Base-by-base conservation (phyloP, 2,329 filamentous ascomycete species). In the Chrysoporthe puriensis region DNA sequence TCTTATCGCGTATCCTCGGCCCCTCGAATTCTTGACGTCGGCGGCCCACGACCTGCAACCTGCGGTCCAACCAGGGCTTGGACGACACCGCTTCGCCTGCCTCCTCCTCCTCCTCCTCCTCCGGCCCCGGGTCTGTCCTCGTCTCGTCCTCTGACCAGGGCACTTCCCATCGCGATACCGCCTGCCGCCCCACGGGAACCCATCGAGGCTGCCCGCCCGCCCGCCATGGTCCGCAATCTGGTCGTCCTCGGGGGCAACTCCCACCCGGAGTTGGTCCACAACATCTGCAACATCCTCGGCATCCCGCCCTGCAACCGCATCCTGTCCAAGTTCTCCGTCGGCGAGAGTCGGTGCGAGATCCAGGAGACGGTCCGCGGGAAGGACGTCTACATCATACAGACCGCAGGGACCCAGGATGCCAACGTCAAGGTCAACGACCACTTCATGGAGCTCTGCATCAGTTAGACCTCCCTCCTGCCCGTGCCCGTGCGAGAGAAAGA, bases 301-400 rank as follows among this genome's bases (percentile, higher is more conserved):
- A 89, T 98, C 66, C 92, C 93, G 26, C 84, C 88, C 26, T 93
- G 93, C 74, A 91, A 95, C 76, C 91, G 94, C 73, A 89, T 94
- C 70, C 88, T 97, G 63, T 88, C 86, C 76, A 97, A 97, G 82
- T 98, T 98, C 83, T 92, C 93, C 26, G 94, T 95, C 62, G 95
- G 95, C 72, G 95, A 98, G 83, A 97, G 92, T 74, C 90, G 95
- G 66, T 94, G 97, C 69, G 95, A 98, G 80, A 96, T 99, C 76
- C 88, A 94, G 78, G 96, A 99, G 80, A 97, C 94, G 16, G 96
- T 99, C 63, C 91, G 96, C 74, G 96, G 93, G 74, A 99, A 99
- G 80, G 96, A 99, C 88, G 96, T 97, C 78, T 99, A 96, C 83
- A 97, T 98, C 77, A 93, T 99, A 75, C 95, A 98, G 81, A 96